Evolutionary conservation across 2,329 filamentous ascomycete genomes (phyloP), one percentile per base, ranked within the genome.

Genomic region (Fusarium ambrosium): DNA sequence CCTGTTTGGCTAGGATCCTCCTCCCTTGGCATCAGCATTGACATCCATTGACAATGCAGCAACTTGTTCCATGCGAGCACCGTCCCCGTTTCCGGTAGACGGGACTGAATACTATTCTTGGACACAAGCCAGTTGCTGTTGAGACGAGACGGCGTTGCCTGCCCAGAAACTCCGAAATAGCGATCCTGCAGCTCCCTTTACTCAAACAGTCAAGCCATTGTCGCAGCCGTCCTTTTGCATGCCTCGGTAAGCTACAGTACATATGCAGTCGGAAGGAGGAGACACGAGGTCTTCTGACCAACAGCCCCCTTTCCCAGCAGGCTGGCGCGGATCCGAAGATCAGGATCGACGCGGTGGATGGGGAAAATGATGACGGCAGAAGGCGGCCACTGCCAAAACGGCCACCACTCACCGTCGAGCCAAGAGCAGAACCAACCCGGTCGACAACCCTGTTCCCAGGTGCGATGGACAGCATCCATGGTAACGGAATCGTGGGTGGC

Each of bases 281-380:
- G 66, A 69, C 68, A 69, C 32, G 36, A 61, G 72, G 69, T 75
- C 72, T 64, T 67, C 65, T 74, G 72, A 74, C 72, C 66, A 70
- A 70, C 69, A 58, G 59, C 41, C 70, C 72, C 72, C 73, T 75
- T 75, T 75, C 72, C 73, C 73, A 70, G 66, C 34, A 71, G 70
- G 67, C 62, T 73, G 73, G 73, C 73, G 75, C 75, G 75, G 77
- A 74, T 77, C 70, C 65, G 77, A 73, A 75, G 77, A 78, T 78
- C 77, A 78, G 68, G 77, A 78, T 78, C 77, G 77, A 75, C 77
- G 64, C 58, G 41, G 58, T 68, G 62, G 76, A 75, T 61, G 56
- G 68, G 68, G 67, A 61, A 67, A 68, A 75, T 69, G 72, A 77
- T 78, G 76, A 78, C 74, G 73, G 73, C 67, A 74, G 67, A 71